phyloP scores from a whole-genome alignment of 306 rosid genomes.

The Coriaria nepalensis region DNA sequence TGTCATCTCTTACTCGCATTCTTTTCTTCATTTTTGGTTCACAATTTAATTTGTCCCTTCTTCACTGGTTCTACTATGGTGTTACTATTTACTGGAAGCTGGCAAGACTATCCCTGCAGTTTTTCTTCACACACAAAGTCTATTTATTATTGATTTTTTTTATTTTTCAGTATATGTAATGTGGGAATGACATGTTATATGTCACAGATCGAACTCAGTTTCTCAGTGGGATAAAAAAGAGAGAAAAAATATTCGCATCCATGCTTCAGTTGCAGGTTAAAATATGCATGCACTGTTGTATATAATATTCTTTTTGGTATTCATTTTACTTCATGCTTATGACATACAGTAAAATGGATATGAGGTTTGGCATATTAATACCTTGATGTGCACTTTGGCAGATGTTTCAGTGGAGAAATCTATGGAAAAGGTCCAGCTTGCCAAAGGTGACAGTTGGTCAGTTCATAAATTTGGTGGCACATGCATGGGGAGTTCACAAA shows the following conservation, averaged over 20 bases:
- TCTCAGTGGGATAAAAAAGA: conserved; percentile 12
- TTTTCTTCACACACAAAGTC: neutral
- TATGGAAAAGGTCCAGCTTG: conserved; percentile 40
- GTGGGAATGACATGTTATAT: too few relatives aligned
- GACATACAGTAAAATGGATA: neutral
- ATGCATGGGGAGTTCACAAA: conserved; percentile 72
- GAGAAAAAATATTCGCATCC: conserved; percentile 1
- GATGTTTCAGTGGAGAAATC: conserved; percentile 31
- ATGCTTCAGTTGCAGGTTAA: conserved; percentile 22
- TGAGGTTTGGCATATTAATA: neutral
- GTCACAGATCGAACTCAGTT: neutral
- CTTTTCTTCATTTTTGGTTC: too few relatives aligned
- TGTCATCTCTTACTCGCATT: too few relatives aligned
- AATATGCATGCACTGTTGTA: too few relatives aligned
- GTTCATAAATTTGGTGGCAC: conserved; percentile 98
- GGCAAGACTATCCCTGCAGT: too few relatives aligned
- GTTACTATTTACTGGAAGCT: neutral
- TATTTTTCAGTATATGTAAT: neutral
- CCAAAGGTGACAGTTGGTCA: conserved; percentile 79
- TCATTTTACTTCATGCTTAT: neutral
- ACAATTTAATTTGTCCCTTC: too few relatives aligned
- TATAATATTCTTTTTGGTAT: neutral
- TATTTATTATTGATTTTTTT: neutral
- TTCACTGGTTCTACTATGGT: too few relatives aligned
- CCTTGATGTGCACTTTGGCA: conserved; percentile 12